A percentile compares a stretch with the other conserved stretches of the same genome.
These are phyloP conservation scores for Candida gorgasii DNA, from an alignment of 805 yeast species.

Conservation along the genomic window DNA sequence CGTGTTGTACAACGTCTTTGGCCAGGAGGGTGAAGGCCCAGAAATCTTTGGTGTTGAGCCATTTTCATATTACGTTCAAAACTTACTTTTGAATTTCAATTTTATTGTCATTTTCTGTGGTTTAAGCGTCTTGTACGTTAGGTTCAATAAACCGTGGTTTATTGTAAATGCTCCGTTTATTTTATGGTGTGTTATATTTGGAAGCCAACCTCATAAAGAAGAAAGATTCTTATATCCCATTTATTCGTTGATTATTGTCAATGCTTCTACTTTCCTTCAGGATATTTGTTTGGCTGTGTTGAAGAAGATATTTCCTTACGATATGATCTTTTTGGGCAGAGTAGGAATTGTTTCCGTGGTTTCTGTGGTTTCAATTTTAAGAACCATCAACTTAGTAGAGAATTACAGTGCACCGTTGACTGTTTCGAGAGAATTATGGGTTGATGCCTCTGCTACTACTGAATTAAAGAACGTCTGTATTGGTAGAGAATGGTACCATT, in stretches of 20 bases:
- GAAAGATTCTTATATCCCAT: constrained; percentile 88
- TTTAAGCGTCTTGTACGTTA: constrained; percentile 28
- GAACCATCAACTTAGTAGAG: constrained; percentile 59
- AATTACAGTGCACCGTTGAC: constrained; percentile 75
- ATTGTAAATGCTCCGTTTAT: constrained; percentile 47
- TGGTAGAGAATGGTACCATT: constrained; percentile 96
- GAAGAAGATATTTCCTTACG: background rate
- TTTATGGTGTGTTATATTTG: constrained; percentile 69
- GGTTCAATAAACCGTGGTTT: constrained; percentile 15
- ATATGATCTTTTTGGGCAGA: constrained; percentile 13
- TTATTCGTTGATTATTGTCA: constrained; percentile 65
- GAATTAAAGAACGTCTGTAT: constrained; percentile 60
- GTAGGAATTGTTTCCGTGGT: background rate
- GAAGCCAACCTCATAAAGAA: constrained; percentile 85
- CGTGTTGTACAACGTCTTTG: constrained; percentile 74
- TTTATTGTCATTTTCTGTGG: constrained; percentile 44
- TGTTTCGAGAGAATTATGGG: constrained; percentile 6
- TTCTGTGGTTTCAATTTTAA: constrained; percentile 32
- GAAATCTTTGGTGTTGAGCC: constrained; percentile 90
- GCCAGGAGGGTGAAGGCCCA: constrained; percentile 76
- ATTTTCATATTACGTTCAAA: constrained; percentile 64
- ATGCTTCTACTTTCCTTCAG: constrained; percentile 46
- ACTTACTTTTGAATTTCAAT: constrained; percentile 76
- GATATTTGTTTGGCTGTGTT: background rate
- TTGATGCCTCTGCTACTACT: background rate